phyloP scores from a whole-genome alignment of 305 asterid genomes.

The Fraxinus greggii region DNA sequence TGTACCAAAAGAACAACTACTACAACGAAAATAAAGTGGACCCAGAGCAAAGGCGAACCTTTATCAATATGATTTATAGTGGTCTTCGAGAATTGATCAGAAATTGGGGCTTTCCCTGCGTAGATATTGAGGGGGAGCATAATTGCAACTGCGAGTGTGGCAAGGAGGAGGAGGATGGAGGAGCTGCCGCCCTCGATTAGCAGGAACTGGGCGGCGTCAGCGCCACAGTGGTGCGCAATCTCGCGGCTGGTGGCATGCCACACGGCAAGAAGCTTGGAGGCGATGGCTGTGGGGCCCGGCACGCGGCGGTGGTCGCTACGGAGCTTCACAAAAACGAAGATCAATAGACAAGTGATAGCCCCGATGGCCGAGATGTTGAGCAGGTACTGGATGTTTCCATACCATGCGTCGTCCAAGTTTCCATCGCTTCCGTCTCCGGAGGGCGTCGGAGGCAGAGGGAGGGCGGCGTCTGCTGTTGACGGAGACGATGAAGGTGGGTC shows the following conservation, averaged over 20 bases:
- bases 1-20: slow-evolving; percentile 75
- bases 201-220: slow-evolving; percentile 95
- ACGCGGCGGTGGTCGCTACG: slow-evolving; percentile 98
- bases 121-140: slow-evolving; percentile 78
- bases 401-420: slow-evolving; percentile 64
- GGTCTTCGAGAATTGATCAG: slow-evolving; percentile 87
- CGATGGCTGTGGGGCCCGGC: slow-evolving; percentile 85
- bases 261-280: slow-evolving; percentile 87
- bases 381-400: slow-evolving; percentile 90
- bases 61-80: slow-evolving; percentile 76
- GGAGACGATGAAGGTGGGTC: slow-evolving; percentile 44
- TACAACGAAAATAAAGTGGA: slow-evolving; percentile 74
- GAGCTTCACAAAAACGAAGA: slow-evolving; percentile 85
- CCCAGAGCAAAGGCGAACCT: slow-evolving; percentile 94
- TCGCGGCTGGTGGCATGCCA: slow-evolving; percentile 95
- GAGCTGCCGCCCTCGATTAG: slow-evolving; percentile 90
- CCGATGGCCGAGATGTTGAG: slow-evolving; percentile 91
- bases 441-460: slow-evolving; percentile 57
- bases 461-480: slow-evolving; percentile 28
- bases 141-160: slow-evolving; percentile 53
- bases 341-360: slow-evolving; percentile 76
- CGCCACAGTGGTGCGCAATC: slow-evolving; percentile 93
- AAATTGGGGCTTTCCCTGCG: slow-evolving; percentile 66
- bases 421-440: slow-evolving; percentile 49
- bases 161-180: slow-evolving; percentile 63